Base-by-base conservation (phyloP, 202 grass and related monocot species). In the Dendrocalamus latiflorus region DNA sequence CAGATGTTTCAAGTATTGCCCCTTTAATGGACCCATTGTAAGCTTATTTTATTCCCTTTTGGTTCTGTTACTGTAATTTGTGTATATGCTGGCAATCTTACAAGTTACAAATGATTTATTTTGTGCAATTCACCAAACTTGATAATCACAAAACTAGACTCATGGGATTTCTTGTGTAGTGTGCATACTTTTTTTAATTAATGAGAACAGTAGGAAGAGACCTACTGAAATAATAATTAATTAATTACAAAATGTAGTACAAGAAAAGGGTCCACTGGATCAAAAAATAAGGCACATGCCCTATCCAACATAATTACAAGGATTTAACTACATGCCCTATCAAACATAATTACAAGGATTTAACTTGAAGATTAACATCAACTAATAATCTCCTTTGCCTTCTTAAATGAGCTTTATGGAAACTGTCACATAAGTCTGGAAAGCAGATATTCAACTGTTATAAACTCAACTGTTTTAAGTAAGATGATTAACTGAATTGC, bases 1-100 rank as follows among this genome's bases (percentile, higher is more conserved):
- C 86, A 60, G 96, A 96, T 89, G 85, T 84, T 86, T 92, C 93
- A 73, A 95, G 84, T 86, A 92, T 99, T 67, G 80, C 89, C 81
- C 84, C 87, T 84, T 88, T 99, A 82, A 95, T 99, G 91, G 89
- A 96, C 54, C 96, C 96, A 51, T 75, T 99, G 96, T 99, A 92
- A 94, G 93, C 39, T 81, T 80, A 74, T 71, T 87, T 74, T 42
- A 26, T 50, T 63, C 70, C 65, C 38, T 49, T 16, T 24, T 81
- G 2, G 37, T 65, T 70, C 45, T 58, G 25, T 74, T 61, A 14
- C 34, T 82, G 62, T 58, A 64, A 43, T 75, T 81, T 83, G 25
- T 65, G 37, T 67, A n/a, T 33, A 67, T 83, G 37, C 17, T 68
- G 75, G 38, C 36, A 36, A 38, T 56, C 70, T 75, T 76, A 59